Percentiles rank a stretch among this genome's conserved stretches.
Conservation (phyloP, 768 basidiomycete genomes). For the Fibroporia radiculosa region DNA sequence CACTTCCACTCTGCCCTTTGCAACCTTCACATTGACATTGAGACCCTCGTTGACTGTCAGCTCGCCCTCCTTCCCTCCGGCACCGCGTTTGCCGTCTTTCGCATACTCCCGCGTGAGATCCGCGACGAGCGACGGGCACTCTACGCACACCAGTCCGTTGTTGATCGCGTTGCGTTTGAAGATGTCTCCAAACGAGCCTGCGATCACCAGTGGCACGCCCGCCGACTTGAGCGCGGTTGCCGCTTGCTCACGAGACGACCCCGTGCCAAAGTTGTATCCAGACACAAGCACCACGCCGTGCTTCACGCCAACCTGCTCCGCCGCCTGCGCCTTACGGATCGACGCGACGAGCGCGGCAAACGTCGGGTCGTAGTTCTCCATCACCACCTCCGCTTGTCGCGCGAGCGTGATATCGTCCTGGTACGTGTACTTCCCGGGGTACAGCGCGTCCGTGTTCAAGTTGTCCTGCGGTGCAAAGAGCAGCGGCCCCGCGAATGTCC, state of each 20-base stretch:
- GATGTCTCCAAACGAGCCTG: conserved; percentile 98
- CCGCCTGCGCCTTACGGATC: conserved; percentile 27
- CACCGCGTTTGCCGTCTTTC: conserved; percentile 64
- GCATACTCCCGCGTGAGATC: conserved; percentile 76
- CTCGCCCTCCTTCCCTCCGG: conserved; percentile 76
- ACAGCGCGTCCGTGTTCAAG: conserved; percentile 95
- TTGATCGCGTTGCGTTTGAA: conserved; percentile 99
- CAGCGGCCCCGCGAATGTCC: conserved; percentile 74
- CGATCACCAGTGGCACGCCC: conserved; percentile 87
- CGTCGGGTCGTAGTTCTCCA: conserved; percentile 96
- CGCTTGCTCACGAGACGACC: conserved; percentile 96
- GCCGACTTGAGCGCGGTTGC: conserved; percentile 95
- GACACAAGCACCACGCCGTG: conserved; percentile 76
- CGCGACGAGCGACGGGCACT: conserved; percentile 81
- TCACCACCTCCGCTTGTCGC: conserved; percentile 90
- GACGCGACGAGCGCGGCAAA: conserved; percentile 69
- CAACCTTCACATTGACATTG: conserved; percentile 50
- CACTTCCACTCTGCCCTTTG: conserved; percentile 32
- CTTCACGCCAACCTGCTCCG: conserved; percentile 23
- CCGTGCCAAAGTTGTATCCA: conserved; percentile 98
- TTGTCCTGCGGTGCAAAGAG: conserved; percentile 96
- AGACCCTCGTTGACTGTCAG: conserved; percentile 75
- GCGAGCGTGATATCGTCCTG: conserved; percentile 97
- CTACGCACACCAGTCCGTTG: conserved; percentile 93
- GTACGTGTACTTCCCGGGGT: conserved; percentile 98